Evolutionary conservation across 2,329 filamentous ascomycete genomes (phyloP), one percentile per base, ranked within the genome.

Genomic region (Fusarium torulosum): DNA sequence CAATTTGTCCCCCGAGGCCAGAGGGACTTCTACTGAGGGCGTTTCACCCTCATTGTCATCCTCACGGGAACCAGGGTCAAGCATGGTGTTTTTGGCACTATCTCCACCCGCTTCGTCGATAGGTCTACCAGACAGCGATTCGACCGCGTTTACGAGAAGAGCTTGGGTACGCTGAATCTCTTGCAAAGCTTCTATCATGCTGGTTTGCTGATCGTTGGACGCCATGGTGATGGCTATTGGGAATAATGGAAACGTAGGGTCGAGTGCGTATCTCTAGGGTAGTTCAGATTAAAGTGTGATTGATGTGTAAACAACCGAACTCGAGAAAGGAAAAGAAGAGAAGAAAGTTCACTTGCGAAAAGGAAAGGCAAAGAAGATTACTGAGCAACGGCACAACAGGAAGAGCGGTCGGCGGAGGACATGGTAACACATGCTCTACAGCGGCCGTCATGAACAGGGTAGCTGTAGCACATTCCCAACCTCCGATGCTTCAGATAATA

Each of bases 111-210:
- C 27, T 40, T 68, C 66, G 7, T 66, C 55, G 37, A 67, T 67
- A 43, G 75, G 42, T 54, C 70, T 76, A 29, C 78, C 75, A 35
- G 77, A 75, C 14, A 83, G 64, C n/a, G 76, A 72, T 43, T 83
- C 77, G 25, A 84, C 72, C 6, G 79, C 79, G 21, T 77, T 75
- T 33, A 82, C 64, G 19, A 85, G 75, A 47, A 79, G 76, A 13
- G 76, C 67, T 64, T 84, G 83, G 17, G 76, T 78, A 55, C 79
- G 75, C 56, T 81, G 79, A 33, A 85, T 81, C 49, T 82, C 77
- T 37, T 76, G 77, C 55, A 83, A 72, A 33, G 73, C 64, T 25
- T 74, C 72, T 42, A 75, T 43, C 53, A 78, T 59, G 19, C 66
- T 67, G 23, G 65, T 37, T 42, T 74, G 67, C 31, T 71, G 59